Conservation (phyloP, 768 basidiomycete species). For the Phaeolepiota aurea region DNA sequence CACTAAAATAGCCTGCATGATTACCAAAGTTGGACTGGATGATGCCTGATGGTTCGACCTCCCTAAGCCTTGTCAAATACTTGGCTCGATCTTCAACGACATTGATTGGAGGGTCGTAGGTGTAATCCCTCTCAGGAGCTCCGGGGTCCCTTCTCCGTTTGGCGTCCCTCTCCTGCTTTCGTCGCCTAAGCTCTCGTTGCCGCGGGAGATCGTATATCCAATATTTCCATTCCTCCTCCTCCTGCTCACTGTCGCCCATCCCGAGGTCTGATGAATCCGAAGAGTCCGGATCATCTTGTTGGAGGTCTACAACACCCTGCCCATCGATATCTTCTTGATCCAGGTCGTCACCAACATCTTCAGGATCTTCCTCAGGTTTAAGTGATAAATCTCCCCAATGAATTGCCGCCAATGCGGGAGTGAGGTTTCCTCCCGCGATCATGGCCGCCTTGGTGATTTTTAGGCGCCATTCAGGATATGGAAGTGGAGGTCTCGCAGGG, state of each 20-base stretch:
- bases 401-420: constrained; percentile 43
- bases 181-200: too few species aligned
- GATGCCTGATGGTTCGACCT: background rate
- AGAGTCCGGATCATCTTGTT: constrained; percentile 4
- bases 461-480: constrained; percentile 61
- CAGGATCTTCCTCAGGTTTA: constrained; percentile 9
- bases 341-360: background rate
- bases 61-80: background rate
- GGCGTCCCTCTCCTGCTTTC: background rate
- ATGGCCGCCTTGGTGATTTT: constrained; percentile 42
- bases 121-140: background rate
- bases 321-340: constrained; percentile 4
- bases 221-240: constrained; percentile 59
- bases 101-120: background rate
- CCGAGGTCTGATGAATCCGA: constrained; percentile 14
- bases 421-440: constrained; percentile 49
- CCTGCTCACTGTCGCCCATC: constrained; percentile 29
- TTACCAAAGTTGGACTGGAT: too few species aligned
- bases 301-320: constrained; percentile 3
- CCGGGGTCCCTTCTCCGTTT: background rate
- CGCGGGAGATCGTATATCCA: constrained; percentile 53
- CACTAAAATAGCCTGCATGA: too few species aligned
- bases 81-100: background rate
- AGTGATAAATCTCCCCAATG: constrained; percentile 6
- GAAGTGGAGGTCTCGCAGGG: background rate